phyloP scores from a whole-genome alignment of 306 rosid genomes.

The Vigna hirtella region DNA sequence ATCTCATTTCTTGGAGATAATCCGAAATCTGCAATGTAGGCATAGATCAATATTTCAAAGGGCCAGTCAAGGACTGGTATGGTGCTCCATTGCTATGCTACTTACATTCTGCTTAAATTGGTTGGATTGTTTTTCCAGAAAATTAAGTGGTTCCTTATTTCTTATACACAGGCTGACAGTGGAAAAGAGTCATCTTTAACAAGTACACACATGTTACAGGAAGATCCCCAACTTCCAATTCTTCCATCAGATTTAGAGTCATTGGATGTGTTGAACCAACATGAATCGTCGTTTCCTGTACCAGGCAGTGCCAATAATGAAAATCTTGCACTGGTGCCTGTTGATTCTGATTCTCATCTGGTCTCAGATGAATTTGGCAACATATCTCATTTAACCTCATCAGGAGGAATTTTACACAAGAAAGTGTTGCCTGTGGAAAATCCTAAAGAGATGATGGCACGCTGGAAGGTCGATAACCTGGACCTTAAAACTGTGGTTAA shows the following conservation, averaged over 20 bases:
- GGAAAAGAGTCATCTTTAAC: constrained; percentile 56
- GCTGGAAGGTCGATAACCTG: constrained; percentile 90
- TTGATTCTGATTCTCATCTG: constrained; percentile 55
- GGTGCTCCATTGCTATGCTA: constrained; percentile 43
- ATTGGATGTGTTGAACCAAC: constrained; percentile 58
- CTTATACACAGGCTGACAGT: constrained; percentile 65
- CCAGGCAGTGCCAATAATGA: constrained; percentile 50
- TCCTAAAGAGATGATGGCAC: constrained; percentile 92
- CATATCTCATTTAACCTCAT: constrained; percentile 55
- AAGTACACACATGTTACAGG: constrained; percentile 56
- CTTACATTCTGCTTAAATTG: constrained; percentile 26
- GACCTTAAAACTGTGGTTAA: constrained; percentile 86
- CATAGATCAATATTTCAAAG: constrained; percentile 75
- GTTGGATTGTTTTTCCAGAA: constrained; percentile 18
- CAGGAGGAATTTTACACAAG: constrained; percentile 53
- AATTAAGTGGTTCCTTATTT: constrained; percentile 40
- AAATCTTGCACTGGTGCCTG: constrained; percentile 67
- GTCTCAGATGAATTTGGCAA: constrained; percentile 61
- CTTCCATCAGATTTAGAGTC: constrained; percentile 59
- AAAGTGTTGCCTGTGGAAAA: constrained; percentile 73
- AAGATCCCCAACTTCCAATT: constrained; percentile 62
- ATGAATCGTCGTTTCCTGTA: constrained; percentile 60
- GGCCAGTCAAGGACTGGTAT: constrained; percentile 79
- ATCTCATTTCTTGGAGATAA: constrained; percentile 92
- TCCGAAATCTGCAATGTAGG: constrained; percentile 79